Conservation (phyloP, 257 asterid genomes). For the Przewalskia tangutica region DNA sequence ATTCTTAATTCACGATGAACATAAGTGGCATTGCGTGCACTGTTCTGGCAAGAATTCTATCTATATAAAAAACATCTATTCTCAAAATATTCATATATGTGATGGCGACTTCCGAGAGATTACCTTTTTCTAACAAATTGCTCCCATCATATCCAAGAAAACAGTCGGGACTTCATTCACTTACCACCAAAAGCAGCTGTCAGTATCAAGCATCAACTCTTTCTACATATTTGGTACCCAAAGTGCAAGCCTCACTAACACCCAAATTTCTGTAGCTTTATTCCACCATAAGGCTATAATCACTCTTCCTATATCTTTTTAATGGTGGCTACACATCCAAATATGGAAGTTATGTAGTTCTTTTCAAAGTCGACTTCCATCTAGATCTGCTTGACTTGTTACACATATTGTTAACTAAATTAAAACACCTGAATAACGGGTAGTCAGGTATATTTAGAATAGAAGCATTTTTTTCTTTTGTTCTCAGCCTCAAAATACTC, state of each 20-base stretch:
- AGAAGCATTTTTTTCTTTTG: not conserved
- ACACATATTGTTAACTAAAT: not conserved
- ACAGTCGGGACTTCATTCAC: conserved; percentile 9
- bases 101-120: conserved; percentile 14
- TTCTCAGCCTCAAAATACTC: not conserved
- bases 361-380: not conserved
- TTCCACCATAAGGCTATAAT: no score
- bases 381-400: not conserved
- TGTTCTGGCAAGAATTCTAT: no score
- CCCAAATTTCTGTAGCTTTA: not conserved
- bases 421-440: not conserved
- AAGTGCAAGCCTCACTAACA: conserved; percentile 14
- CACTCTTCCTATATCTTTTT: not conserved
- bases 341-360: not conserved
- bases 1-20: no score
- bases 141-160: conserved; percentile 15
- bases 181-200: conserved; percentile 19
- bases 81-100: conserved; percentile 11
- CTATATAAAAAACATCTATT: no score
- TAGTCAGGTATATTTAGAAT: no score
- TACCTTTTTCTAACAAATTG: conserved; percentile 10
- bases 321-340: not conserved
- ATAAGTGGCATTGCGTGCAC: no score
- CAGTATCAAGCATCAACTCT: conserved; percentile 12
- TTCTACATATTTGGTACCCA: conserved; percentile 10